Conservation (phyloP, 2,329 filamentous ascomycete species). For the Davidsoniella australis region DNA sequence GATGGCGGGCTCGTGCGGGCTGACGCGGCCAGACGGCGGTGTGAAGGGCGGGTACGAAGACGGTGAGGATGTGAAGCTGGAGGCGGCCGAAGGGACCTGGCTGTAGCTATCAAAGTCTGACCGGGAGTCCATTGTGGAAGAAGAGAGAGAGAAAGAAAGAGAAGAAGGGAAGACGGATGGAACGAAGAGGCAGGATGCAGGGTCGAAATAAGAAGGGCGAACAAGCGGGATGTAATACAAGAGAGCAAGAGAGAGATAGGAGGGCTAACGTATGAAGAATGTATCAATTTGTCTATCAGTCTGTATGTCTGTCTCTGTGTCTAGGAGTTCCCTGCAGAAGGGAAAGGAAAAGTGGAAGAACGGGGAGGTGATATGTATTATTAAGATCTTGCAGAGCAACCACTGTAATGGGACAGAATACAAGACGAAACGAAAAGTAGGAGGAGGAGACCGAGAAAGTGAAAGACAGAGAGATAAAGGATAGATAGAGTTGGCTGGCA, state of each 20-base stretch:
- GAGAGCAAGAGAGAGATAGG: background rate
- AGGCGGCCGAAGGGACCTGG: conserved; percentile 18
- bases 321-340: conserved; percentile 1
- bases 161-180: conserved; percentile 1
- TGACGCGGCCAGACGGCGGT: conserved; percentile 24
- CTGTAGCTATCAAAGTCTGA: conserved; percentile 25
- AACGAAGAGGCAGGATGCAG: background rate
- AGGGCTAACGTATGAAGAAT: conserved; percentile 1
- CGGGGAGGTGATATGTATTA: conserved; percentile 1
- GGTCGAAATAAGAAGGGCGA: background rate
- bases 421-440: background rate
- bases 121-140: conserved; percentile 23
- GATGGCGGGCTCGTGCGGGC: conserved; percentile 7
- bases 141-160: conserved; percentile 11
- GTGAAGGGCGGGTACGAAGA: conserved; percentile 28
- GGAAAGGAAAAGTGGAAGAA: background rate
- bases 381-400: conserved; percentile 1
- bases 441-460: background rate
- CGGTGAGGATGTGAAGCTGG: conserved; percentile 25
- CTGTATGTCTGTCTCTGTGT: background rate
- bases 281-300: conserved; percentile 2
- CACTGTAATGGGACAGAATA: background rate
- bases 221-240: background rate
- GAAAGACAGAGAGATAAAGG: conserved; percentile 2
- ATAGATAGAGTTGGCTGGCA: background rate